A percentile compares a stretch with the other conserved stretches of the same genome.
Conservation (phyloP, 768 basidiomycete species). For the Kwoniella mangroviensis region DNA sequence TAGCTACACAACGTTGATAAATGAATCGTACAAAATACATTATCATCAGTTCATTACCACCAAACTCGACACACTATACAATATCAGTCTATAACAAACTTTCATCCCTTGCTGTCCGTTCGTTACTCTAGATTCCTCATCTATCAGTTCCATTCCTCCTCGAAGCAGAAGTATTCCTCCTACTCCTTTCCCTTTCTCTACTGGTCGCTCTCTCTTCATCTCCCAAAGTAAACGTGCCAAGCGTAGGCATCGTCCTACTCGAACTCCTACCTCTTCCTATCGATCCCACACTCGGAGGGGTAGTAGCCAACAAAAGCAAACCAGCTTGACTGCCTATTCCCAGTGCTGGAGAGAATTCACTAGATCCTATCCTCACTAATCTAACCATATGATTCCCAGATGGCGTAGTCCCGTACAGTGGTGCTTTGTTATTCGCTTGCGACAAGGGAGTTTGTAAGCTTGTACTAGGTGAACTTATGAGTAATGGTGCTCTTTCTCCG, state of each 20-base stretch:
- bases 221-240: background rate
- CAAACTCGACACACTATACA: no score
- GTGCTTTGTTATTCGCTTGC: background rate
- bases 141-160: background rate
- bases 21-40: no score
- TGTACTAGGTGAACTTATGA: background rate
- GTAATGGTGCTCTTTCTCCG: slow-evolving; percentile 32
- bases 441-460: background rate
- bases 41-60: no score
- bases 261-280: slow-evolving; percentile 26
- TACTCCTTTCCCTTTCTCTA: slow-evolving; percentile 7
- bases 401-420: background rate
- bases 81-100: no score
- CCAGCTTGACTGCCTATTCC: slow-evolving; percentile 47
- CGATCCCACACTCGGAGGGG: slow-evolving; percentile 29
- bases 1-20: no score
- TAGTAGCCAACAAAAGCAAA: slow-evolving; percentile 45
- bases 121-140: background rate
- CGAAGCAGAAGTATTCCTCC: slow-evolving; percentile 5
- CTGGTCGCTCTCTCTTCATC: background rate
- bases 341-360: slow-evolving; percentile 33
- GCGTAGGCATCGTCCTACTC: slow-evolving; percentile 18
- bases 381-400: slow-evolving; percentile 7
- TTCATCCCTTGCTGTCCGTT: background rate
- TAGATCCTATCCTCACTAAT: slow-evolving; percentile 30